Evolutionary conservation across 495 filamentous ascomycete genomes (phyloP).

Genomic region (Friedmanniomyces endolithicus): DNA sequence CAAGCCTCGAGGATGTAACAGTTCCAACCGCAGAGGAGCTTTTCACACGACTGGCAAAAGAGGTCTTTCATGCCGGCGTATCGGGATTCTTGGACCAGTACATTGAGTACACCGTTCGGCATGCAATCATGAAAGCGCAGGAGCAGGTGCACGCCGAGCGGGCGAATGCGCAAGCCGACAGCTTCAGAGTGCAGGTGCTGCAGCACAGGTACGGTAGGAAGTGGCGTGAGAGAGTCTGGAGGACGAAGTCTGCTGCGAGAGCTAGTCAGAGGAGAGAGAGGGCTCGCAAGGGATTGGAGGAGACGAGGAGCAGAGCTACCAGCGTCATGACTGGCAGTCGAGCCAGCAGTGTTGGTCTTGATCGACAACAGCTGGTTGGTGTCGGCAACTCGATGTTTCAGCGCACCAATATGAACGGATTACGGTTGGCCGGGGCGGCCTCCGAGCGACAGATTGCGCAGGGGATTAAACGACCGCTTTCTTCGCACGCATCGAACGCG

Average conservation of each 20-base stretch:
- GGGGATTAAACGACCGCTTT: conserved; percentile 8
- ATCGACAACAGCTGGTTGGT: neutral
- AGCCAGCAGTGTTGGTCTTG: neutral
- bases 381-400: neutral
- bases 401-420: neutral
- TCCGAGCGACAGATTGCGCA: neutral
- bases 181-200: conserved; percentile 8
- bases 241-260: conserved; percentile 4
- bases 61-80: conserved; percentile 9
- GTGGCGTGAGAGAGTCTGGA: conserved; percentile 20
- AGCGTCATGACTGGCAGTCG: neutral
- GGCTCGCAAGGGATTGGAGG: conserved; percentile 11
- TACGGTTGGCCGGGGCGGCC: neutral
- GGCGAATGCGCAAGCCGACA: conserved; percentile 9
- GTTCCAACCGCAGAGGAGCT: neutral
- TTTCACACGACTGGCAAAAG: conserved; percentile 9
- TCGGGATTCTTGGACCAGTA: conserved; percentile 21
- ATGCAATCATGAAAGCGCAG: conserved; percentile 7
- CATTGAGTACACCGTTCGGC: conserved; percentile 13
- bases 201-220: conserved; percentile 10
- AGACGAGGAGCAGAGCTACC: neutral
- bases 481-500: conserved; percentile 5
- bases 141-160: conserved; percentile 6
- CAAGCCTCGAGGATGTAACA: conserved; percentile 9
- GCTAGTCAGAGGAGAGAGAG: conserved; percentile 14